A percentile compares a stretch with the other conserved stretches of the same genome.
Conservation (phyloP, 306 rosid species). For the Cicer judaicum region DNA sequence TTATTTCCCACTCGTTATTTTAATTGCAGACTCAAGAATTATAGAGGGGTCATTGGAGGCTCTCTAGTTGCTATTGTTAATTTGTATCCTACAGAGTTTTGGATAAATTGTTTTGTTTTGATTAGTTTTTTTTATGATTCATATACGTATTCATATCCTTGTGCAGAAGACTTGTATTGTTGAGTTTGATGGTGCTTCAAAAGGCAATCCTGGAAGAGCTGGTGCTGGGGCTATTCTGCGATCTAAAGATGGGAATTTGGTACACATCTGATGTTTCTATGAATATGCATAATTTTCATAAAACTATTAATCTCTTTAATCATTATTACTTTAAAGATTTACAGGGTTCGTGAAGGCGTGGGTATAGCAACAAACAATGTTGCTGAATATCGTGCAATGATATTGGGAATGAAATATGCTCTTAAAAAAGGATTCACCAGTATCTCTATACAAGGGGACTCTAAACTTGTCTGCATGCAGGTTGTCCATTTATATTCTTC, state of each 20-base stretch:
- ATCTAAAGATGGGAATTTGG: conserved; percentile 73
- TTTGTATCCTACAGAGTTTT: conserved; percentile 28
- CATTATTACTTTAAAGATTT: conserved; percentile 60
- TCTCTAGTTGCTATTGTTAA: conserved; percentile 19
- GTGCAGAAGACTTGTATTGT: conserved; percentile 50
- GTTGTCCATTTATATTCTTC: conserved; percentile 52
- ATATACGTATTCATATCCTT: conserved; percentile 22
- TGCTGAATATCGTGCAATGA: conserved; percentile 94
- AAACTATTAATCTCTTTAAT: conserved; percentile 40
- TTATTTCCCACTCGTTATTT: not conserved
- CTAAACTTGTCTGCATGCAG: conserved; percentile 98
- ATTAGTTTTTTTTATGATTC: conserved; percentile 16
- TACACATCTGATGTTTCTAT: conserved; percentile 48
- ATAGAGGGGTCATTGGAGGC: conserved; percentile 13
- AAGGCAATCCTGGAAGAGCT: conserved; percentile 71
- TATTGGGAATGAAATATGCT: conserved; percentile 88
- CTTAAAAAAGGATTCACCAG: conserved; percentile 74
- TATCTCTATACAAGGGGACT: conserved; percentile 77
- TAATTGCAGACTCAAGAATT: not conserved
- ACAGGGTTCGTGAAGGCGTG: conserved; percentile 84
- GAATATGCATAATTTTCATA: conserved; percentile 27
- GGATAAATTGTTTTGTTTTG: conserved; percentile 26
- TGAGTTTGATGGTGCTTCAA: conserved; percentile 70
- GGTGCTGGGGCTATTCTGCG: conserved; percentile 71
- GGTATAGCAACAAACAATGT: conserved; percentile 80